A percentile compares a stretch with the other conserved stretches of the same genome.
These are phyloP conservation scores for Phalaenopsis equestris DNA, from an alignment of 106 monocot species.

Conservation along the genomic window DNA sequence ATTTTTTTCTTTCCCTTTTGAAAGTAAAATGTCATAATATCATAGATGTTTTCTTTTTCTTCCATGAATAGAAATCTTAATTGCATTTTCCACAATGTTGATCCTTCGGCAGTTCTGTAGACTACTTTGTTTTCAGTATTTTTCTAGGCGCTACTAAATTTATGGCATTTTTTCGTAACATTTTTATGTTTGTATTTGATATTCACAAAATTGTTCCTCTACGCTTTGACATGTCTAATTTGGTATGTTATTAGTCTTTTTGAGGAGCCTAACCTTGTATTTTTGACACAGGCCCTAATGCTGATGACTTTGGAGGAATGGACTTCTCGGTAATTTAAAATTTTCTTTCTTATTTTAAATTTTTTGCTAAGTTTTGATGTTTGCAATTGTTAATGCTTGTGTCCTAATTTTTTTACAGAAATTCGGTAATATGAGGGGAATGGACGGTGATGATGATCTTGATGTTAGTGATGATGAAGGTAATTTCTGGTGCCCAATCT, in stretches of 20 bases:
- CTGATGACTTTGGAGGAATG: conserved; percentile 64
- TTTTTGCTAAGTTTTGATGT: conserved; percentile 7
- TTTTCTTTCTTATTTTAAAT: not conserved
- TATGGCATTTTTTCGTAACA: not conserved
- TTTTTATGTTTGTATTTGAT: not conserved
- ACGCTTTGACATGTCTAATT: not conserved
- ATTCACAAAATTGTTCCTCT: not conserved
- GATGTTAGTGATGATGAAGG: conserved; percentile 75
- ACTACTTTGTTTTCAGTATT: not conserved
- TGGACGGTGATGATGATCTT: conserved; percentile 42
- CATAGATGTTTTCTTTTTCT: not conserved
- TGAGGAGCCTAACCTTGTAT: not conserved
- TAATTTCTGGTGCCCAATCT: conserved; percentile 3
- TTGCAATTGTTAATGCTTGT: conserved; percentile 1
- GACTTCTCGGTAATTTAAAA: conserved; percentile 47
- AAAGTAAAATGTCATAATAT: not conserved
- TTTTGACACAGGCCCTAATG: conserved; percentile 9
- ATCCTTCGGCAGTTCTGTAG: not conserved
- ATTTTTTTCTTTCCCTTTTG: not conserved
- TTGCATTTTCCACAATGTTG: not conserved
- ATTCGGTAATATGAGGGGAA: conserved; percentile 49
- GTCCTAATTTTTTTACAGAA: conserved; percentile 22
- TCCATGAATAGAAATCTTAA: not conserved
- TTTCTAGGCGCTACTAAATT: not conserved
- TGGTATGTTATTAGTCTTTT: not conserved